phyloP scores from a whole-genome alignment of 1,284 basidiomycete species.

The Hymenochaete sp. region DNA sequence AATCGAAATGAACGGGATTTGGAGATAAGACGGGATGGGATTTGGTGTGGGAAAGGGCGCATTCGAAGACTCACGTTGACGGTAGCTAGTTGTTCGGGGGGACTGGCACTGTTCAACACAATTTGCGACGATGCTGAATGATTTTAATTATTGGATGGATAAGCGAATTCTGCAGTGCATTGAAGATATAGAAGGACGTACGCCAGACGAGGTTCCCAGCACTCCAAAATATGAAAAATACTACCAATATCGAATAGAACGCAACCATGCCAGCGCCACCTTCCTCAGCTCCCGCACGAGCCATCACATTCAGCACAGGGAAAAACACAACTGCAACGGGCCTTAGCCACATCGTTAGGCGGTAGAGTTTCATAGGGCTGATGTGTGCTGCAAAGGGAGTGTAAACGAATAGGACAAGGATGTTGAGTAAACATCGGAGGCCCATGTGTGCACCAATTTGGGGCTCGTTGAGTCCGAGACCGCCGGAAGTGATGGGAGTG shows the following conservation, averaged over 20 bases:
- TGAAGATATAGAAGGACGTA: constrained; percentile 2
- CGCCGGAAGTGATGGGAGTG: constrained; percentile 22
- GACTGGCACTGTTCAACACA: constrained; percentile 16
- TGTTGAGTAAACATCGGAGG: constrained; percentile 19
- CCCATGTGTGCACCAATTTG: constrained; percentile 22
- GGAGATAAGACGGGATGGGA: too few species aligned
- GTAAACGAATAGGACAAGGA: constrained; percentile 18
- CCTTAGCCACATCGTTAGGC: constrained; percentile 17
- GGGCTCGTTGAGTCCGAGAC: constrained; percentile 20
- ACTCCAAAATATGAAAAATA: constrained; percentile 17
- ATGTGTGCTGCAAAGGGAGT: constrained; percentile 13
- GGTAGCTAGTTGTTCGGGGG: constrained; percentile 17
- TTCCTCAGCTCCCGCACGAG: constrained; percentile 9
- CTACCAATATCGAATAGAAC: constrained; percentile 10
- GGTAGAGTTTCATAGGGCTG: constrained; percentile 20
- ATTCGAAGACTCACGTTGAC: constrained; percentile 19
- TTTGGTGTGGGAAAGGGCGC: too few species aligned
- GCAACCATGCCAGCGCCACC: neutral
- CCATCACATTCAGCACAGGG: constrained; percentile 19
- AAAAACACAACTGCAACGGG: constrained; percentile 18
- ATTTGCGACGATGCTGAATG: constrained; percentile 9
- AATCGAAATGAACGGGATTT: too few species aligned
- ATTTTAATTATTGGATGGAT: neutral
- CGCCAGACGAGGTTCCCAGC: constrained; percentile 11
- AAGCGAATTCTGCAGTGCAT: neutral